Conservation (phyloP, 2,329 filamentous ascomycete genomes). For the Lecanicillium sp. region DNA sequence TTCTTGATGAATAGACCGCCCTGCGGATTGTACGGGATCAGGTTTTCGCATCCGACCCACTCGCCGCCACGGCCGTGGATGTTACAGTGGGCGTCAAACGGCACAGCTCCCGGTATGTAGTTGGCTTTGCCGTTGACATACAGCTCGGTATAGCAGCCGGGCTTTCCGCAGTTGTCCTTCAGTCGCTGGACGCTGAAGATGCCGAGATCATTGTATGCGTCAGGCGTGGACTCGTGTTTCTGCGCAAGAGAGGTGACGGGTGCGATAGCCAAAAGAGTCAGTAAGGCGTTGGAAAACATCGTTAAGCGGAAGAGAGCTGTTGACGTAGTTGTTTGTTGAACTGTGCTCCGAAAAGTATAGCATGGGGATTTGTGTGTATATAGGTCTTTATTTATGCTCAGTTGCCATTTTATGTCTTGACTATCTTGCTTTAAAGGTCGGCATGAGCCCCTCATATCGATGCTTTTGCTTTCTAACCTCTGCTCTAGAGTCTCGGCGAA, state of each 20-base stretch:
- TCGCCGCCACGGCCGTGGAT: neutral
- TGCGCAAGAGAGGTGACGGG: neutral
- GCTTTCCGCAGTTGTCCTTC: neutral
- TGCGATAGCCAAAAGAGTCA: neutral
- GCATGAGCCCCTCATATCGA: too few species aligned
- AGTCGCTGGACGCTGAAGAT: neutral
- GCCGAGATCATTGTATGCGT: neutral
- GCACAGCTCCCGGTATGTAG: neutral
- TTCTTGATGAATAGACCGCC: neutral
- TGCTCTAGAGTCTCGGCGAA: too few species aligned
- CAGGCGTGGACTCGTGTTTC: neutral
- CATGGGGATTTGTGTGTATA: too few species aligned
- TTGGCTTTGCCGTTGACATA: neutral
- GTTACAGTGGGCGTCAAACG: slow-evolving; percentile 1
- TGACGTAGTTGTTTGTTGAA: too few species aligned
- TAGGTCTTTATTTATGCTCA: too few species aligned
- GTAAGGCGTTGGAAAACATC: neutral
- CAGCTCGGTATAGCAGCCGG: neutral
- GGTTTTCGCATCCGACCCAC: neutral
- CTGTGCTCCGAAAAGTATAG: too few species aligned
- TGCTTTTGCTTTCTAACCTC: too few species aligned
- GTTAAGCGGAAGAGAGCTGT: too few species aligned
- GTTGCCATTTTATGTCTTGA: too few species aligned
- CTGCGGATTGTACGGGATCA: neutral
- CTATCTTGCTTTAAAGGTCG: too few species aligned